Conservation (phyloP, 371 early-diverging fungal genomes). For the Entomophthora muscae region DNA sequence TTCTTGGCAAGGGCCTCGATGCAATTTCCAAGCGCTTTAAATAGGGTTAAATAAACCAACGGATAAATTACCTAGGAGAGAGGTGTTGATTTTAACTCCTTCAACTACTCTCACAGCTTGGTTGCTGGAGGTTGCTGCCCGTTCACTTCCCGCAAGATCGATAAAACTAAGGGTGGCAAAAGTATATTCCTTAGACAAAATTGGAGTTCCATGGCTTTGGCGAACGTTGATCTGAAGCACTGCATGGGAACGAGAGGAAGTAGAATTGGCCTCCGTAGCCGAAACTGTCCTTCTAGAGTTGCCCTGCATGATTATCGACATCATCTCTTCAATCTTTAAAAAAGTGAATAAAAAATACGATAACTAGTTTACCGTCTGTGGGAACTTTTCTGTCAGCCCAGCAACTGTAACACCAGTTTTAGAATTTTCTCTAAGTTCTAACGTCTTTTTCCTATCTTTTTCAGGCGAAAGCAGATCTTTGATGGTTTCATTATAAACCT, state of each 20-base stretch:
- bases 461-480: slow-evolving; percentile 55
- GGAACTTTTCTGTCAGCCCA: slow-evolving; percentile 25
- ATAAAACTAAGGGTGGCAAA: slow-evolving; percentile 62
- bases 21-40: slow-evolving; percentile 71
- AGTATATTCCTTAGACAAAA: slow-evolving; percentile 24
- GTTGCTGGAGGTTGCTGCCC: slow-evolving; percentile 44
- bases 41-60: slow-evolving; percentile 14
- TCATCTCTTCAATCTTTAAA: slow-evolving; percentile 21
- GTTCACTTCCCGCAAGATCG: slow-evolving; percentile 85
- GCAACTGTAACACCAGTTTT: slow-evolving; percentile 31
- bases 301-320: slow-evolving; percentile 35
- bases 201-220: slow-evolving; percentile 26
- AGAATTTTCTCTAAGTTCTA: slow-evolving; percentile 62
- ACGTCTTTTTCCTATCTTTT: slow-evolving; percentile 11
- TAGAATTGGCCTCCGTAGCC: slow-evolving; percentile 61
- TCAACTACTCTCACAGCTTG: slow-evolving; percentile 53
- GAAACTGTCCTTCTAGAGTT: slow-evolving; percentile 44
- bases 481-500: slow-evolving; percentile 93
- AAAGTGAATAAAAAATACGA: neutral
- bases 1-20: slow-evolving; percentile 71
- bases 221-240: slow-evolving; percentile 67
- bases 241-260: slow-evolving; percentile 75
- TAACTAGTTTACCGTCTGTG: slow-evolving; percentile 13
- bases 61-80: slow-evolving; percentile 28
- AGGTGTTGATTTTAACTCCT: slow-evolving; percentile 80